Base-by-base conservation (phyloP, 495 filamentous ascomycete species). In the Aspergillus heteromorphus region DNA sequence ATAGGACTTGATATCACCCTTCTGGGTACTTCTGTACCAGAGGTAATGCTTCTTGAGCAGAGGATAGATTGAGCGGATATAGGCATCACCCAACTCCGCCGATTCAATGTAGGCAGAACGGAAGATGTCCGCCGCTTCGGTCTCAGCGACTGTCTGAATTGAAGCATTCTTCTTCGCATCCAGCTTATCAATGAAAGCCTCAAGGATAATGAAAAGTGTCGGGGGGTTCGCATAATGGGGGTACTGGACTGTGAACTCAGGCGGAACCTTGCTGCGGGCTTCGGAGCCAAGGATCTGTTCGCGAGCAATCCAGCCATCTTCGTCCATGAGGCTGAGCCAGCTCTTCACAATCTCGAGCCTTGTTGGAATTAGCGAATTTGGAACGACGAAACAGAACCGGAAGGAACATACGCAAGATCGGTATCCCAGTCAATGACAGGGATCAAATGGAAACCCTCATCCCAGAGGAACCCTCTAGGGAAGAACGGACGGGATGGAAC, bases 201-300 rank as follows among this genome's bases (percentile, higher is more conserved):
- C 88, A 14, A 98, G 68, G 45, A 93, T 83, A 58, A 97, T 81
- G 72, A 96, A 97, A 6, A 98, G 80, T 1, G 93, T 97, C n/a
- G 93, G 93, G 0, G 93, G 95, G 69, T 98, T 98, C 45, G 93
- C 93, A 62, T 97, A 97, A 68, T 97, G 93, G 23, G 93, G 93
- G 67, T 97, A 97, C 61, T 98, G 93, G 27, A 88, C 80, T 56
- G 96, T 95, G 67, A 98, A 98, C 68, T 98, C 92, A n/a, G 71
- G 64, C 1, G 93, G 93, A 11, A 98, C 93, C 70, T 97, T 98
- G 75, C 88, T 95, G 43, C 93, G 85, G 34, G 93, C 93, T 71
- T 98, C 93, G n/a, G 79, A 68, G 45, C 93, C 93, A 8, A 98
- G 81, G 49, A 98, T 98, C 70, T 97, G 95, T 70, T 98, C 93